Evolutionary conservation across 176 grass and related monocot species (phyloP), one percentile per base, ranked within the genome.

Genomic region (Triticum urartu): DNA sequence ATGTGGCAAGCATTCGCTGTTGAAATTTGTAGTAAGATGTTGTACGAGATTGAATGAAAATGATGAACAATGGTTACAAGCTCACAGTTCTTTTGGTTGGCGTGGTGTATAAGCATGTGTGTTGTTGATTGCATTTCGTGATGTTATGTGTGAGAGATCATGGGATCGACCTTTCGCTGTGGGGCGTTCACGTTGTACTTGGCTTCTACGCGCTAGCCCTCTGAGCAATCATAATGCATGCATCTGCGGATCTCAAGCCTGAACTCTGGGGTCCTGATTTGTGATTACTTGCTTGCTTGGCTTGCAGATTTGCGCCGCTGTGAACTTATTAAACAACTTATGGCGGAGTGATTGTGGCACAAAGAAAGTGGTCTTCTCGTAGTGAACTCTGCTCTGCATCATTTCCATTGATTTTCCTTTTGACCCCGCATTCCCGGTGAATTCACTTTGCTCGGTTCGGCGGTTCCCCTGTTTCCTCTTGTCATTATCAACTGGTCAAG

Each of bases 1-100:
- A 33, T 62, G 36, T 63, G 47, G 38, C 62, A 77, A 81, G 86
- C 86, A 84, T 87, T 74, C 26, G 25, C 89, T 32, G 80, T 87
- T 9, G 0, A n/a, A 20, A 59, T 82, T 26, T 28, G 43, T 34
- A 48, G 43, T 34, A 48, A 20, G 9, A 33, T 56, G 69, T 0
- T 62, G 35, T 26, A 22, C 7, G n/a, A 9, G 28, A 17, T 33
- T 64, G 39, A 54, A 11, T 72, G 39, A 54, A 58, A 30, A 11
- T 64, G 28, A 74, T 60, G 73, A 78, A 28, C 63, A 30, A 22
- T 42, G 54, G 18, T 58, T 58, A 58, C 54, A 58, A 58, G 54
- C 54, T 59, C 32, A 17, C 65, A 35, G 66, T 69, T 36, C 7
- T 2, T 21, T 82, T 84, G 11, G 58, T 35, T 83, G 5, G 40